phyloP scores from a whole-genome alignment of 495 filamentous ascomycete species.

The Trichoderma orchidacearum region DNA sequence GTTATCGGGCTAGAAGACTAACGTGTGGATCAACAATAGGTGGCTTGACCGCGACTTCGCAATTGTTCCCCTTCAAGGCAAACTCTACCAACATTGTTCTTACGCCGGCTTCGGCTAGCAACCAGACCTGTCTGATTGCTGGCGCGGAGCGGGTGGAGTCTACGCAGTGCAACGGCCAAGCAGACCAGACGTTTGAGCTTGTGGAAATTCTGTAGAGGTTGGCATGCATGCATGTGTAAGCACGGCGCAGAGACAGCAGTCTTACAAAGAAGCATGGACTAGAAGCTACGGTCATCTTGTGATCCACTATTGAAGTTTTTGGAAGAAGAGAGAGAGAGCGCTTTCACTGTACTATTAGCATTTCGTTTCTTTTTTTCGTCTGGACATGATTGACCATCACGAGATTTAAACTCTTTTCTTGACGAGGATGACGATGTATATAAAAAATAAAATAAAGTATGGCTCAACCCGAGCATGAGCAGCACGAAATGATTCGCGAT shows the following conservation, averaged over 20 bases:
- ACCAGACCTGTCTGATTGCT: not conserved
- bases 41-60: slow-evolving; percentile 26
- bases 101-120: not conserved
- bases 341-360: not conserved
- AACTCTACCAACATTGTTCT: slow-evolving; percentile 5
- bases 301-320: no score
- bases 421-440: not conserved
- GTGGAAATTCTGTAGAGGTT: not conserved
- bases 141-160: not conserved
- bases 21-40: slow-evolving; percentile 12
- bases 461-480: no score
- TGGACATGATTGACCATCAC: not conserved
- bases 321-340: not conserved
- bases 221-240: not conserved
- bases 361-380: not conserved
- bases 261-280: not conserved
- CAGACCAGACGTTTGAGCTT: not conserved
- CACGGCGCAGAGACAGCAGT: not conserved
- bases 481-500: no score
- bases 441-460: not conserved
- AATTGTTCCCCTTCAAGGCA: slow-evolving; percentile 23
- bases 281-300: no score
- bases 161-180: not conserved
- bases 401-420: not conserved
- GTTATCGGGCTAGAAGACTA: not conserved